Percentiles rank a stretch among this genome's conserved stretches.
Conservation (phyloP, 169 alveolate genomes). For the Plasmodium fragile region DNA sequence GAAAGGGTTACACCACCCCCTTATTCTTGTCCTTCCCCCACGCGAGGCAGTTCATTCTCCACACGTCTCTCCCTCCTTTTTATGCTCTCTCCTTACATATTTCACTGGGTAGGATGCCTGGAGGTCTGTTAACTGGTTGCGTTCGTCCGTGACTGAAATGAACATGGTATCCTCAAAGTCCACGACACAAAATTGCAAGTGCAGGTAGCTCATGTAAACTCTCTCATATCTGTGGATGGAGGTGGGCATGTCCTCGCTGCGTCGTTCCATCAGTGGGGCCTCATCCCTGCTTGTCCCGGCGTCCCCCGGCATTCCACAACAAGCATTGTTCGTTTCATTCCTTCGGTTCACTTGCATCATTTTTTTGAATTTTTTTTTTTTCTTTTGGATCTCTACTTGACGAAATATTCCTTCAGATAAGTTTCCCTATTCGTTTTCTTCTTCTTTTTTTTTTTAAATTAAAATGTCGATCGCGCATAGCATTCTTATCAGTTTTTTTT, state of each 20-base stretch:
- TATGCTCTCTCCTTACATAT: constrained; percentile 30
- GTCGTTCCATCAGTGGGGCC: background rate
- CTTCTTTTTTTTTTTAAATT: background rate
- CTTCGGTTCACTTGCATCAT: background rate
- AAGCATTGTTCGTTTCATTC: background rate
- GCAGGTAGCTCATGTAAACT: constrained; percentile 54
- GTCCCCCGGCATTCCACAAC: background rate
- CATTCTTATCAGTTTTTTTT: background rate
- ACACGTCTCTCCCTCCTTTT: background rate
- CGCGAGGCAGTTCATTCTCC: background rate
- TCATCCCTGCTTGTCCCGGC: background rate
- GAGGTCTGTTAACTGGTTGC: constrained; percentile 37
- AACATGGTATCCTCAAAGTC: constrained; percentile 59
- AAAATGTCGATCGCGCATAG: background rate
- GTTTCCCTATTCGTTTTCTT: background rate
- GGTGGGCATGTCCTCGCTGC: background rate
- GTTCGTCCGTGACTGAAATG: constrained; percentile 60
- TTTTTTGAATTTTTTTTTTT: background rate
- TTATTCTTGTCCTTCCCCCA: background rate
- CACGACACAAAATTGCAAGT: constrained; percentile 24
- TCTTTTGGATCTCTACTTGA: background rate
- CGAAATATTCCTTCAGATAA: background rate
- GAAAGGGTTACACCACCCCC: background rate
- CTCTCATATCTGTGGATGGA: constrained; percentile 41
- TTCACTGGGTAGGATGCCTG: constrained; percentile 70